A percentile compares a stretch with the other conserved stretches of the same genome.
phyloP scores from a whole-genome alignment of 768 basidiomycete species.

The Collybia nuda region DNA sequence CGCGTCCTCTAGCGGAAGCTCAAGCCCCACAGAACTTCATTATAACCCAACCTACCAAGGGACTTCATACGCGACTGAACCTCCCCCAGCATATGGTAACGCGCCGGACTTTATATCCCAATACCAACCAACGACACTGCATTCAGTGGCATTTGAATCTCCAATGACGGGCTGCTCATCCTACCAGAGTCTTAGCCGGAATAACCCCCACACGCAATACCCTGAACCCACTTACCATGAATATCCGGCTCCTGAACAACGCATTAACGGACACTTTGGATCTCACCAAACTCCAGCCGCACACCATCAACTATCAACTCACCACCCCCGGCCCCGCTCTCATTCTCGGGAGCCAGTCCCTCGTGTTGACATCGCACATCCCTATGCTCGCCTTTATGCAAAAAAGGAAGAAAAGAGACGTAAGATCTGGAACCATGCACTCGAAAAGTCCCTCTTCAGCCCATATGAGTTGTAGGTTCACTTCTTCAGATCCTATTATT shows the following conservation, averaged over 20 bases:
- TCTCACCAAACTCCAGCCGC: not conserved
- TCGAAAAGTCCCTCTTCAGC: constrained; percentile 70
- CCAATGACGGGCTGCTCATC: too few species aligned
- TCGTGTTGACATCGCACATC: constrained; percentile 46
- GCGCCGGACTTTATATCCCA: not conserved
- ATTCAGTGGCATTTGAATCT: too few species aligned
- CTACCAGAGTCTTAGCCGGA: too few species aligned
- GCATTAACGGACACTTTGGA: not conserved
- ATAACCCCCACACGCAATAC: too few species aligned
- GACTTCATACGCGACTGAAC: not conserved
- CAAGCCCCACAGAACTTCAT: not conserved
- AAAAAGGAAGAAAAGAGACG: constrained; percentile 68
- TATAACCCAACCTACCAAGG: constrained; percentile 5
- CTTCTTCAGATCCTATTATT: not conserved
- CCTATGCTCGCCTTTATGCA: constrained; percentile 68
- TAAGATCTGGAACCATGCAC: constrained; percentile 76
- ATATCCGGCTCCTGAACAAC: not conserved
- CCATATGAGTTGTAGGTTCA: constrained; percentile 61
- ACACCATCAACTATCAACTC: too few species aligned
- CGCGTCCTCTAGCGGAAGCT: not conserved
- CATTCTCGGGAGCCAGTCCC: not conserved
- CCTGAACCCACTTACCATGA: too few species aligned
- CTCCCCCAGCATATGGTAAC: not conserved
- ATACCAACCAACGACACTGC: not conserved
- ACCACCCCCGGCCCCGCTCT: too few species aligned